phyloP scores from a whole-genome alignment of 2,329 filamentous ascomycete genomes.

The Orbilia brochopaga region DNA sequence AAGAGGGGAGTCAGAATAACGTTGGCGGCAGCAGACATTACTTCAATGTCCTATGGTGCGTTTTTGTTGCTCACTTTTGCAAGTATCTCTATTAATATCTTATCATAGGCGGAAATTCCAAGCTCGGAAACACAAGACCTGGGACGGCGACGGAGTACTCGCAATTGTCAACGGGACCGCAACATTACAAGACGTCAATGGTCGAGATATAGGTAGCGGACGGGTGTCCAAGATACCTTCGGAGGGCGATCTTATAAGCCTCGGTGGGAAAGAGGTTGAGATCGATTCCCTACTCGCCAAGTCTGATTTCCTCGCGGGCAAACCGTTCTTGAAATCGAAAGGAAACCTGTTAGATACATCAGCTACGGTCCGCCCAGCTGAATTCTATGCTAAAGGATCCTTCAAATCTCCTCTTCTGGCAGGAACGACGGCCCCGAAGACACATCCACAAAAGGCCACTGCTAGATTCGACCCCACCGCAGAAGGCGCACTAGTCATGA shows the following conservation, averaged over 20 bases:
- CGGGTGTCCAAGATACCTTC: constrained; percentile 61
- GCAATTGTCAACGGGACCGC: constrained; percentile 66
- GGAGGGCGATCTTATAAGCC: constrained; percentile 67
- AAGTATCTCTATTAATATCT: constrained; percentile 46
- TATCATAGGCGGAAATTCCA: constrained; percentile 69
- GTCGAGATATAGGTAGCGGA: constrained; percentile 60
- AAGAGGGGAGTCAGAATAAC: background rate
- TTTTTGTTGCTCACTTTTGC: constrained; percentile 4
- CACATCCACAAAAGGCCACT: constrained; percentile 61
- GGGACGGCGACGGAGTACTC: constrained; percentile 75
- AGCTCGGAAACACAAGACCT: constrained; percentile 76
- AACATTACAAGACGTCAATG: constrained; percentile 68
- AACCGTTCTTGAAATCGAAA: constrained; percentile 59
- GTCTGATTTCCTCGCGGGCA: constrained; percentile 65
- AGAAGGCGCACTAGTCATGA: constrained; percentile 71
- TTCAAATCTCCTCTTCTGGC: constrained; percentile 70
- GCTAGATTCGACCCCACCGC: constrained; percentile 71
- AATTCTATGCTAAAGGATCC: constrained; percentile 54
- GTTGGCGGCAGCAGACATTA: constrained; percentile 54
- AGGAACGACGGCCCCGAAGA: constrained; percentile 62
- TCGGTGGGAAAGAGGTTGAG: constrained; percentile 73
- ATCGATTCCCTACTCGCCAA: constrained; percentile 68
- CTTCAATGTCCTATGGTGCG: constrained; percentile 62
- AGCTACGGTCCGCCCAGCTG: constrained; percentile 49
- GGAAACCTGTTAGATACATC: constrained; percentile 43